Percentiles rank a stretch among this genome's conserved stretches.
Evolutionary conservation across 2,329 filamentous ascomycete genomes (phyloP).

Genomic region (Endoconidiophora polonica): DNA sequence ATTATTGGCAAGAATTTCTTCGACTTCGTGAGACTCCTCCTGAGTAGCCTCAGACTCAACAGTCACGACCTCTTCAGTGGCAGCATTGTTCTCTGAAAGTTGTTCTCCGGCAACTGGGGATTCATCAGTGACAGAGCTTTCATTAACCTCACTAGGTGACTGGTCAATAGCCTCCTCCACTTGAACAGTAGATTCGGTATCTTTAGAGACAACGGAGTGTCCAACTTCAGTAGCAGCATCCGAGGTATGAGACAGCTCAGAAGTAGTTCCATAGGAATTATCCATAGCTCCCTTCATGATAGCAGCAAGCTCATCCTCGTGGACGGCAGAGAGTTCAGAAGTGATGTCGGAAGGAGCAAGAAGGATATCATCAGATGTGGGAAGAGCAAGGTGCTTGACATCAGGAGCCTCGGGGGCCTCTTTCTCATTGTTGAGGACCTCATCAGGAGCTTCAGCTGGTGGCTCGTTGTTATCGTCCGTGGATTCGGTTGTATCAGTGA

Average conservation of each 20-base stretch:
- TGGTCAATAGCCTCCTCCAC: constrained; percentile 2
- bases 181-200: background rate
- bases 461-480: background rate
- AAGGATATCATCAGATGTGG: background rate
- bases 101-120: background rate
- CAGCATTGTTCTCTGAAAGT: background rate
- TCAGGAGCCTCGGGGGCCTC: background rate
- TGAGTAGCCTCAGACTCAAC: background rate
- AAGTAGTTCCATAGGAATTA: background rate
- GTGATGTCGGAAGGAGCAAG: constrained; percentile 2
- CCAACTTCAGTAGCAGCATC: constrained; percentile 7
- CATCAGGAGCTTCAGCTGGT: background rate
- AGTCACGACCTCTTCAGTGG: background rate
- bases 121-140: background rate
- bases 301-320: constrained; percentile 3
- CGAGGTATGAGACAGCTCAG: background rate
- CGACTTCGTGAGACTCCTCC: background rate
- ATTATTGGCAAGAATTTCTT: background rate
- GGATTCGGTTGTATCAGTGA: constrained; percentile 24
- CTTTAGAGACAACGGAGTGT: background rate
- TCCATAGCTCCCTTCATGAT: constrained; percentile 1
- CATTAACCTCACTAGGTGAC: background rate
- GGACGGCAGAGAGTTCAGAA: constrained; percentile 5
- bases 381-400: background rate
- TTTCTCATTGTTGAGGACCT: constrained; percentile 27